phyloP scores from a whole-genome alignment of 2,329 filamentous ascomycete genomes.

The Calonectria fujianensis region DNA sequence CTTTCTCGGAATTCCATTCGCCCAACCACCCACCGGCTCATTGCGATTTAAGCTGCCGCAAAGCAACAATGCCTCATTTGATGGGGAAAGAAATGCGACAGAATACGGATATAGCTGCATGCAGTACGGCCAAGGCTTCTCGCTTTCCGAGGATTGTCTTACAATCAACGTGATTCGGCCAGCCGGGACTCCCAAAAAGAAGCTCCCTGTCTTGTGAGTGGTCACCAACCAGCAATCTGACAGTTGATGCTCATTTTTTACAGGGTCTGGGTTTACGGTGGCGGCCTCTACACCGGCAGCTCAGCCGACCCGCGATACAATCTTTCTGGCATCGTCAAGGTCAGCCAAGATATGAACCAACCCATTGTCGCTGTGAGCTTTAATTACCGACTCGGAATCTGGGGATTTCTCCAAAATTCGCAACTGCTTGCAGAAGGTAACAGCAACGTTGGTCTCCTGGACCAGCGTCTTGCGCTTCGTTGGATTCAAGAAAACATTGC shows the following conservation, averaged over 20 bases:
- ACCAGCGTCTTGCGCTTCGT: slow-evolving; percentile 68
- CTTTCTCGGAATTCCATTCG: slow-evolving; percentile 64
- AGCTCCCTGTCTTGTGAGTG: slow-evolving; percentile 61
- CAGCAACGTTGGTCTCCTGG: slow-evolving; percentile 70
- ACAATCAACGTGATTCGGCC: slow-evolving; percentile 66
- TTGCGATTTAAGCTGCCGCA: slow-evolving; percentile 62
- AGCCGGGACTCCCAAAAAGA: slow-evolving; percentile 55
- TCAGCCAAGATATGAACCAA: slow-evolving; percentile 70
- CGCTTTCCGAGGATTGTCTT: slow-evolving; percentile 70
- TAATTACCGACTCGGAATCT: slow-evolving; percentile 72
- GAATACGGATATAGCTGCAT: slow-evolving; percentile 67
- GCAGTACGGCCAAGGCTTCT: slow-evolving; percentile 65
- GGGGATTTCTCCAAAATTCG: slow-evolving; percentile 71
- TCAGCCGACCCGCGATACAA: slow-evolving; percentile 68
- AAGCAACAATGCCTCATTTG: slow-evolving; percentile 57
- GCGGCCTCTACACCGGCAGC: slow-evolving; percentile 71
- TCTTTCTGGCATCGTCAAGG: slow-evolving; percentile 64
- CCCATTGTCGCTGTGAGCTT: slow-evolving; percentile 73
- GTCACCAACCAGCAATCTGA: fast-evolving
- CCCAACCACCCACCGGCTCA: slow-evolving; percentile 60
- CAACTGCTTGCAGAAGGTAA: slow-evolving; percentile 65
- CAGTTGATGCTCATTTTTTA: slow-evolving; percentile 50
- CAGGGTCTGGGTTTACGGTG: slow-evolving; percentile 75
- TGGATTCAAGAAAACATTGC: slow-evolving; percentile 74
- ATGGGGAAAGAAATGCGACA: slow-evolving; percentile 62